Evolutionary conservation across 305 asterid species (phyloP).

Genomic region (Fraxinus albicans): DNA sequence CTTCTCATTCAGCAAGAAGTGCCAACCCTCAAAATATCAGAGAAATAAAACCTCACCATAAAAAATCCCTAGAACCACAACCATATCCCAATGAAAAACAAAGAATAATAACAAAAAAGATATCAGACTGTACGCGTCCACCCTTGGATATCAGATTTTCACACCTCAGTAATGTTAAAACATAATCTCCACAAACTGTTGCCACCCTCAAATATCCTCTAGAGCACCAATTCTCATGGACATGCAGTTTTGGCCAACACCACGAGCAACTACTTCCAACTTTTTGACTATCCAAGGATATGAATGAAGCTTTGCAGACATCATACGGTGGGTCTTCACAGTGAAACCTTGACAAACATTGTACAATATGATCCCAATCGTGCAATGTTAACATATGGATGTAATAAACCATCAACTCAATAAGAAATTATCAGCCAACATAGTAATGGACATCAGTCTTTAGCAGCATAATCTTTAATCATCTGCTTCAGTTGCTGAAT

Average conservation of each 20-base stretch:
- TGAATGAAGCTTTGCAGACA: slow-evolving; percentile 9
- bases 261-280: slow-evolving; percentile 5
- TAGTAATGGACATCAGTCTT: slow-evolving; percentile 16
- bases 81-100: slow-evolving; percentile 20
- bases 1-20: slow-evolving; percentile 9
- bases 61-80: slow-evolving; percentile 17
- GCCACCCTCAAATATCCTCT: slow-evolving; percentile 2
- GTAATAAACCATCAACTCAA: not conserved
- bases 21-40: slow-evolving; percentile 13
- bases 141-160: slow-evolving; percentile 15
- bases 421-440: not conserved
- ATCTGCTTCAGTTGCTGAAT: slow-evolving; percentile 78
- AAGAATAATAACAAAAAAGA: not conserved
- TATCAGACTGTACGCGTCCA: slow-evolving; percentile 34
- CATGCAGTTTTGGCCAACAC: not conserved
- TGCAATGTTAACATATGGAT: not conserved
- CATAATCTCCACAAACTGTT: not conserved
- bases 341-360: slow-evolving; percentile 15
- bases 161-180: slow-evolving; percentile 14
- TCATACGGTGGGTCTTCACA: slow-evolving; percentile 15
- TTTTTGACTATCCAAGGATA: slow-evolving; percentile 12
- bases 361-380: not conserved
- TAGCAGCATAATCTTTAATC: slow-evolving; percentile 63
- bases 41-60: slow-evolving; percentile 20
- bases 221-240: slow-evolving; percentile 15